phyloP scores from a whole-genome alignment of 208 protist genomes.

The Tritrichomonas foetus region DNA sequence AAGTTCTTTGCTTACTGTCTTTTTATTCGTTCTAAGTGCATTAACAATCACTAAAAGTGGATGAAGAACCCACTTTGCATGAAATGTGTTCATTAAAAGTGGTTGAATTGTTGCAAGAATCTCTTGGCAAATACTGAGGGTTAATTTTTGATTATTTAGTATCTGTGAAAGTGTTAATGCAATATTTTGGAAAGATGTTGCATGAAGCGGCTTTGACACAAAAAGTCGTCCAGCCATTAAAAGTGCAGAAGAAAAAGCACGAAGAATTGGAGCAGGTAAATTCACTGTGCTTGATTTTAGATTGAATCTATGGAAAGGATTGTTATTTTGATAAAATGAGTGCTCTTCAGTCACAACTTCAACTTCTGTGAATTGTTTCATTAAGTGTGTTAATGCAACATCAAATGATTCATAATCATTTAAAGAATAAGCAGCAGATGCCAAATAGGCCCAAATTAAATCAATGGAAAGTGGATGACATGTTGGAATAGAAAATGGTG shows the following conservation, averaged over 20 bases:
- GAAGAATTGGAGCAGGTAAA: neutral
- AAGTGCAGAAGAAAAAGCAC: neutral
- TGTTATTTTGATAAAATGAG: neutral
- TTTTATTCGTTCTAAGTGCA: neutral
- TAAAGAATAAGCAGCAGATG: neutral
- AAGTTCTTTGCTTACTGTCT: neutral
- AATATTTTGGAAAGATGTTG: neutral
- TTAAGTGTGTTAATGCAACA: conserved; percentile 5
- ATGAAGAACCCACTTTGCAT: conserved; percentile 27
- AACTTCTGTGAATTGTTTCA: neutral
- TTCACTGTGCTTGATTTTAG: neutral
- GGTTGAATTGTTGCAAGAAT: neutral
- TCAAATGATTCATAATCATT: neutral
- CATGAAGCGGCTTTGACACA: neutral
- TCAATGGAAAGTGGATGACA: neutral
- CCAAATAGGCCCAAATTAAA: conserved; percentile 4
- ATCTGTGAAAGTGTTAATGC: neutral
- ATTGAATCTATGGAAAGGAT: conserved; percentile 18
- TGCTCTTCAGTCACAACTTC: neutral
- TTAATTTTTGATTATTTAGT: conserved; percentile 2
- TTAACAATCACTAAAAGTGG: neutral
- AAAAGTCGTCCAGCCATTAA: conserved; percentile 5
- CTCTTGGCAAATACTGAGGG: neutral
- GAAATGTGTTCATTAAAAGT: neutral
- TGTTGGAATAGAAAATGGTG: neutral